phyloP scores from a whole-genome alignment of 2,329 filamentous ascomycete species.

The Amauroascus niger region DNA sequence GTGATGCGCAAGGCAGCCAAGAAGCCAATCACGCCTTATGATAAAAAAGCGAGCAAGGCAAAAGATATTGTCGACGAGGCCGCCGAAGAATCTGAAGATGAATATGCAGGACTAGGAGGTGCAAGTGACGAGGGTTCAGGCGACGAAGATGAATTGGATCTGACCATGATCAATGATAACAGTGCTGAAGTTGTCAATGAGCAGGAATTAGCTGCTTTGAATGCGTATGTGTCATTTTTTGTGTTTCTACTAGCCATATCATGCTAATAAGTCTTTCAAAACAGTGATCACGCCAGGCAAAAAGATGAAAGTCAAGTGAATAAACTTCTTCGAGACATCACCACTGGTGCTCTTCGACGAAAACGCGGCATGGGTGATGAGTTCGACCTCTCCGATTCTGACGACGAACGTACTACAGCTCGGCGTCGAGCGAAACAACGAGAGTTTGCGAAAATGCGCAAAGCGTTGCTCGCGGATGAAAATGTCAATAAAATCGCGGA shows the following conservation, averaged over 20 bases:
- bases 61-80: conserved; percentile 84
- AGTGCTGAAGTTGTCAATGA: conserved; percentile 68
- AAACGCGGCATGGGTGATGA: conserved; percentile 65
- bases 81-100: conserved; percentile 94
- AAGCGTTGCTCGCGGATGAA: conserved; percentile 77
- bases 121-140: conserved; percentile 76
- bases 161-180: conserved; percentile 84
- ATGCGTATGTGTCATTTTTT: conserved; percentile 58
- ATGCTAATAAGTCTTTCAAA: conserved; percentile 17
- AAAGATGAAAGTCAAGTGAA: conserved; percentile 80
- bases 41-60: conserved; percentile 80
- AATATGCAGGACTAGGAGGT: conserved; percentile 89
- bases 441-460: conserved; percentile 86
- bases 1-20: conserved; percentile 54
- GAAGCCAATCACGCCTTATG: conserved; percentile 53
- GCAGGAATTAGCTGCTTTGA: conserved; percentile 71
- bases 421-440: conserved; percentile 70
- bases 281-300: conserved; percentile 65
- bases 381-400: conserved; percentile 79
- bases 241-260: conserved; percentile 7
- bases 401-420: conserved; percentile 67
- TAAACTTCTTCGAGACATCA: conserved; percentile 87
- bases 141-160: conserved; percentile 64
- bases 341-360: conserved; percentile 73
- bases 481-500: conserved; percentile 82